These are phyloP conservation scores for Trebouxiophyceae sp. DNA, from an alignment of 163 green algal genomes.

Conservation along the genomic window DNA sequence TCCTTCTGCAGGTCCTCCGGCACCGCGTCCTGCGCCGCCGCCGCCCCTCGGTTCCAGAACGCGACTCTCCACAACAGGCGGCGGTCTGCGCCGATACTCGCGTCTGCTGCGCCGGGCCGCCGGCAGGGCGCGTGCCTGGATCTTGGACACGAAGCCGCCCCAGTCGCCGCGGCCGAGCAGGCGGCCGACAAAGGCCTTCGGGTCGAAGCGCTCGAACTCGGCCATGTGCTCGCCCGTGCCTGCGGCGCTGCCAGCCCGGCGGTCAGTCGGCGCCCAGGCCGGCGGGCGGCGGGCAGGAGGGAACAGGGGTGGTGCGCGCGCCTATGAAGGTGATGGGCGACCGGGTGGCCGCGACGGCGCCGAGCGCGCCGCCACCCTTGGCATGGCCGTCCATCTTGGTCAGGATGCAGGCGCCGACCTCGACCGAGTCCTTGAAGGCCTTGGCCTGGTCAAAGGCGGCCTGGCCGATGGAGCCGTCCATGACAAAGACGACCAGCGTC, in stretches of 20 bases:
- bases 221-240: conserved; percentile 94
- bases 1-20: conserved; percentile 55
- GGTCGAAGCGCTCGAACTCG: conserved; percentile 96
- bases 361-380: conserved; percentile 93
- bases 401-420: conserved; percentile 84
- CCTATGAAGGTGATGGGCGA: conserved; percentile 95
- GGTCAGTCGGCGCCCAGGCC: neutral
- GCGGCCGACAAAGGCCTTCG: conserved; percentile 81
- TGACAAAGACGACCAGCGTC: conserved; percentile 94
- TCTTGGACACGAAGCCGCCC: conserved; percentile 88
- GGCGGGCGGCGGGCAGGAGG: neutral
- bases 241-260: too few relatives aligned
- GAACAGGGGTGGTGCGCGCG: conserved; percentile 73
- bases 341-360: conserved; percentile 87
- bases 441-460: conserved; percentile 95
- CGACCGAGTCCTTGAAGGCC: conserved; percentile 91
- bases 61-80: too few relatives aligned
- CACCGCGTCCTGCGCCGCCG: conserved; percentile 34
- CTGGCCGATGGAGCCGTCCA: conserved; percentile 97
- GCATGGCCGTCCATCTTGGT: conserved; percentile 99
- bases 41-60: too few relatives aligned
- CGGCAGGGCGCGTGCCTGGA: conserved; percentile 40
- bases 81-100: too few relatives aligned
- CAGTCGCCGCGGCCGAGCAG: conserved; percentile 85
- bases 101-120: too few relatives aligned